Base-by-base conservation (phyloP, 1,284 basidiomycete species). In the Cryptococcus sp. region DNA sequence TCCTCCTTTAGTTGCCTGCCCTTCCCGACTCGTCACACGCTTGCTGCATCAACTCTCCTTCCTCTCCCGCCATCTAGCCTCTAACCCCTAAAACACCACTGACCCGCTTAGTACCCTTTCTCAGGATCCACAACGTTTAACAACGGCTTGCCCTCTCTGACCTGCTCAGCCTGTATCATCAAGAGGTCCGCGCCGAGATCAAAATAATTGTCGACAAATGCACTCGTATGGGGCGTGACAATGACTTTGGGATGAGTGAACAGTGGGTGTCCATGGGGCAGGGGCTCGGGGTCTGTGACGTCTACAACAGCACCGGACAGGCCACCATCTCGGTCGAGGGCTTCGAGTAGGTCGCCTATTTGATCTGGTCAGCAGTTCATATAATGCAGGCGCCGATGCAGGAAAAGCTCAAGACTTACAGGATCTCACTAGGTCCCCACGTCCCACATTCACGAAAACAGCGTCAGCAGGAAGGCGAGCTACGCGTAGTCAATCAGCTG, bases 391-490 rank as follows among this genome's bases (percentile, higher is more conserved):
- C 5, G 30, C 30, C 3, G 30, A 8, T 5, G 30, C 2, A 6
- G 25, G 13, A 13, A 13, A 2, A 8, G 30, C 5, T 10, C 30
- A 8, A 8, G 5, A 52, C 65, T 59, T 25, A 68, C 70, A 66
- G 13, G 67, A 69, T 46, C 62, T 64, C 52, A 77, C 60, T 6
- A 78, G 52, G 54, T 68, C 62, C 3, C 76, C 76, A 27, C 76
- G 66, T 6, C 76, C 76, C n/a, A 78, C 69, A 59, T 78, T 78
- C 49, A 77, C 58, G 38, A 78, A 72, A 27, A 76, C 55, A 0
- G 71, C 67, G 16, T 69, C 71, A 22, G 66, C 55, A n/a, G 69
- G 70, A 13, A 78, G 60, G 11, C 57, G 45, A 16, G 49, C 71
- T 71, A 41, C 41, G 35, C 47, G 22, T 45, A 35, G 15, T n/a